Evolutionary conservation across 2,329 filamentous ascomycete genomes (phyloP).

Genomic region (Aspergillus spinulosporus): DNA sequence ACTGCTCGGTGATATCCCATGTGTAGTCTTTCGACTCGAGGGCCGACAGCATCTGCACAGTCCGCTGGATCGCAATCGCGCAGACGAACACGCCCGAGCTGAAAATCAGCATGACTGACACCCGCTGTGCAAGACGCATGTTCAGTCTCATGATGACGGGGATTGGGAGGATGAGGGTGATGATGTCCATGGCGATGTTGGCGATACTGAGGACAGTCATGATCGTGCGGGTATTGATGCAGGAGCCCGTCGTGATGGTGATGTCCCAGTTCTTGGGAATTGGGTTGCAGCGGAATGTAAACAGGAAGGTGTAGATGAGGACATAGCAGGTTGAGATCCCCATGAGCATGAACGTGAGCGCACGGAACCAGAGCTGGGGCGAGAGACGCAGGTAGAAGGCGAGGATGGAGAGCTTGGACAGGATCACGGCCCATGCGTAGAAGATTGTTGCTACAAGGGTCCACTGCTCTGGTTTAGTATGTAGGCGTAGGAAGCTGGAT

Average conservation of each 20-base stretch:
- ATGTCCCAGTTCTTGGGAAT: background rate
- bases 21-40: background rate
- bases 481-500: no score
- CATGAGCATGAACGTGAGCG: background rate
- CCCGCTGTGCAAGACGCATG: background rate
- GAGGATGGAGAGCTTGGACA: slow-evolving; percentile 2
- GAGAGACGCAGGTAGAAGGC: slow-evolving; percentile 4
- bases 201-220: background rate
- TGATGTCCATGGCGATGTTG: background rate
- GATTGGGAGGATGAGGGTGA: background rate
- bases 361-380: background rate
- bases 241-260: background rate
- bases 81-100: background rate
- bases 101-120: background rate
- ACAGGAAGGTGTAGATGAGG: background rate
- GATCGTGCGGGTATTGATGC: slow-evolving; percentile 1
- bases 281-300: background rate
- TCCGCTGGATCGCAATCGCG: slow-evolving; percentile 1
- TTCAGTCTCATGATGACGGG: slow-evolving; percentile 1
- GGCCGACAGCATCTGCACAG: background rate
- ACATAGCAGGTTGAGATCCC: background rate
- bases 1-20: slow-evolving; percentile 3
- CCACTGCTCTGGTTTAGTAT: background rate
- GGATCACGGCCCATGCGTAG: slow-evolving; percentile 2
- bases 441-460: background rate